These are phyloP conservation scores for Dalbergia cochinchinensis DNA, from an alignment of 306 rosid species.

Conservation along the genomic window DNA sequence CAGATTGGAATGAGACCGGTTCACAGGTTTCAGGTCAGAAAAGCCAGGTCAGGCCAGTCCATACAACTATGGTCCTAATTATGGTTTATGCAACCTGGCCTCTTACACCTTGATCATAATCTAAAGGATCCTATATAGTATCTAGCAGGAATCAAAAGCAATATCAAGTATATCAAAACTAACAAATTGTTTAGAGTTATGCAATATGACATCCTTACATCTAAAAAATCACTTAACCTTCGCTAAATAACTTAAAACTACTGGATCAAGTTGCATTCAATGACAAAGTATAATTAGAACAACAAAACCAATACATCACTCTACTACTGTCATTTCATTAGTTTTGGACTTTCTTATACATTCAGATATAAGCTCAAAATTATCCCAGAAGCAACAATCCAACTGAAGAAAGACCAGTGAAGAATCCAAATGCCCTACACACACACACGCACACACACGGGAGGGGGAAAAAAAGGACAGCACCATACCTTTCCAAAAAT, in stretches of 20 bases:
- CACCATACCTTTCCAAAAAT: conserved; percentile 76
- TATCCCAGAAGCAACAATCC: not conserved
- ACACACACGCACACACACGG: not conserved
- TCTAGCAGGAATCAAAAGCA: conserved; percentile 8
- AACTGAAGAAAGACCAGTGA: not conserved
- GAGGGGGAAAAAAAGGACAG: not conserved
- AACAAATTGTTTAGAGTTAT: not conserved
- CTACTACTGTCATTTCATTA: not conserved
- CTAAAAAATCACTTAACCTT: conserved; percentile 2
- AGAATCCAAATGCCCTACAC: not conserved
- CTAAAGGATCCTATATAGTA: not conserved
- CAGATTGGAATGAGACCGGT: not conserved
- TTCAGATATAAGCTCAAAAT: conserved; percentile 4
- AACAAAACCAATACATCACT: conserved; percentile 11
- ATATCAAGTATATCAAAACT: conserved; percentile 4
- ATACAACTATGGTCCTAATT: not conserved
- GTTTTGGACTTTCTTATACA: not conserved
- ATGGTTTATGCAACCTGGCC: not conserved
- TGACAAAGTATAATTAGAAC: not conserved
- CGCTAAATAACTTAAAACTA: conserved; percentile 12
- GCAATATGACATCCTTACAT: conserved; percentile 27
- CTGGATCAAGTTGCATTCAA: conserved; percentile 7
- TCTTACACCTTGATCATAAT: not conserved
- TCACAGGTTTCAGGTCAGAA: not conserved
- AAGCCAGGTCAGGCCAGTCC: not conserved